Evolutionary conservation across 306 rosid species (phyloP).

Genomic region (Dryas octopetala): DNA sequence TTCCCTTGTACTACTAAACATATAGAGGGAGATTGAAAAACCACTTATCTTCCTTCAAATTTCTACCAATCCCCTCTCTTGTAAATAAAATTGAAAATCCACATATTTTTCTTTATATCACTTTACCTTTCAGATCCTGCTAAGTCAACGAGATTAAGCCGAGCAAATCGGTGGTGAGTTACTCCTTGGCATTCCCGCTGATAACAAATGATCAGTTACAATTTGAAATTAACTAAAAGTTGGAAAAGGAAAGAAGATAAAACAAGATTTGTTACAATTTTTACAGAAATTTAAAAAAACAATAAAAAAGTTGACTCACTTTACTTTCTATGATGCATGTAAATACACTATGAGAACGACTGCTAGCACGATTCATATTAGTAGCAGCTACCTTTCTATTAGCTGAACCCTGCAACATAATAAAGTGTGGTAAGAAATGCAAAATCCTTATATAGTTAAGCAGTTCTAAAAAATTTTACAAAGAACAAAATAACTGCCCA

Average conservation of each 20-base stretch:
- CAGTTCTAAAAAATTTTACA: neutral
- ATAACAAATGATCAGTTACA: conserved; percentile 26
- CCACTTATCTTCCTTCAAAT: neutral
- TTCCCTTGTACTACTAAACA: neutral
- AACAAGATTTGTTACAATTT: conserved; percentile 10
- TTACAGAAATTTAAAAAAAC: neutral
- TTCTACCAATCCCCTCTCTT: neutral
- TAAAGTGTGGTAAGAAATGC: neutral
- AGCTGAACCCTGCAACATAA: conserved; percentile 72
- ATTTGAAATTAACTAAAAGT: conserved; percentile 18
- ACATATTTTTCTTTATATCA: neutral
- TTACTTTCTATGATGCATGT: conserved; percentile 93
- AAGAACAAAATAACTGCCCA: neutral
- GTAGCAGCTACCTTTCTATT: conserved; percentile 97
- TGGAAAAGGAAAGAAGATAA: conserved; percentile 19
- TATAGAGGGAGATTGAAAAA: neutral
- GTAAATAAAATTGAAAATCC: conserved; percentile 12
- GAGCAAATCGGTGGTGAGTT: conserved; percentile 88
- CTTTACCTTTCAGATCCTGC: conserved; percentile 98
- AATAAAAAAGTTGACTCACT: conserved; percentile 41
- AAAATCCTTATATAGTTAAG: neutral
- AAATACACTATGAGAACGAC: conserved; percentile 98
- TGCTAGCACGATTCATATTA: conserved; percentile 95
- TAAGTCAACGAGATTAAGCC: conserved; percentile 95
- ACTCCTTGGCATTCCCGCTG: conserved; percentile 99